phyloP scores from a whole-genome alignment of 2,329 filamentous ascomycete species.

The Paecilomyces dactylethromorphus region DNA sequence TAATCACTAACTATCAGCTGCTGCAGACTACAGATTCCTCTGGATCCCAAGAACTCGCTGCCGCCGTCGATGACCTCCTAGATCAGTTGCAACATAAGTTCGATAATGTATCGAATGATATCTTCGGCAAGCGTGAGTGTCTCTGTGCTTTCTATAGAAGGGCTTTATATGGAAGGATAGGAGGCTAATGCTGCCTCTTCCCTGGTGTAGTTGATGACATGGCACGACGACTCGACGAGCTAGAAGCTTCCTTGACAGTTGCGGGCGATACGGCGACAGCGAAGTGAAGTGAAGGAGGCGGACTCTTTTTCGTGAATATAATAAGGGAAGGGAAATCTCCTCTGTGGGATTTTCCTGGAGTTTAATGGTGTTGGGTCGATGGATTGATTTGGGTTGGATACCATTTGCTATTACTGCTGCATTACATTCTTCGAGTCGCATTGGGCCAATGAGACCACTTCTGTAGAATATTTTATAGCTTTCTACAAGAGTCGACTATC shows the following conservation, averaged over 20 bases:
- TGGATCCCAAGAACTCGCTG: conserved; percentile 53
- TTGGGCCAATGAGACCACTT: neutral
- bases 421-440: neutral
- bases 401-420: neutral
- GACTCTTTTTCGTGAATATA: conserved; percentile 6
- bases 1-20: too few relatives aligned
- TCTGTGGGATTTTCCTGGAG: neutral
- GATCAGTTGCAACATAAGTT: conserved; percentile 83
- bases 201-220: conserved; percentile 76
- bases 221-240: conserved; percentile 74
- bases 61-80: conserved; percentile 78
- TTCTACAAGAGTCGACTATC: neutral
- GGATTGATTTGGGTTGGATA: neutral
- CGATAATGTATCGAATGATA: conserved; percentile 73
- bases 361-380: neutral
- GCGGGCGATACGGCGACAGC: conserved; percentile 37
- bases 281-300: conserved; percentile 9
- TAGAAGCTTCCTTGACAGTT: conserved; percentile 66
- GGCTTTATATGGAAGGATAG: neutral
- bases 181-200: neutral
- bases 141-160: neutral
- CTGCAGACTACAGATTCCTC: conserved; percentile 4
- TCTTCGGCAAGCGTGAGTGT: conserved; percentile 76
- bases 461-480: neutral
- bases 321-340: neutral